Conservation (phyloP, 1,284 basidiomycete species). For the Microbotryomycetes sp. region DNA sequence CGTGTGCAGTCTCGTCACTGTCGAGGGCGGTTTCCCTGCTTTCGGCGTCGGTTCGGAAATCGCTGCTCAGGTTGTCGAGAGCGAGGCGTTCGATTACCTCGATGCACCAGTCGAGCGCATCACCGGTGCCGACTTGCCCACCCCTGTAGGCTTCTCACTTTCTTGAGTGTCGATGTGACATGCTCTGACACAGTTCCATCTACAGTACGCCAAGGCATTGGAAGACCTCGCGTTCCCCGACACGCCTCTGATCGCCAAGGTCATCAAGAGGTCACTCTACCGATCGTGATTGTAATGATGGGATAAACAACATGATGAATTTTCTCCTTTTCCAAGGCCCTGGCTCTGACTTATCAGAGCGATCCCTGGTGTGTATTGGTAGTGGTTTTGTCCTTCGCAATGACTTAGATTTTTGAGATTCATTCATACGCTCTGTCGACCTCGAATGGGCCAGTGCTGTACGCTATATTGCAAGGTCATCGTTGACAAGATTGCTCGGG, state of each 20-base stretch:
- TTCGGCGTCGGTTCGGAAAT: slow-evolving; percentile 99
- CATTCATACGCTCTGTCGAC: no score
- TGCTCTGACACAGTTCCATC: slow-evolving; percentile 4
- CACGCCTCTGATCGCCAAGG: slow-evolving; percentile 60
- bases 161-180: slow-evolving; percentile 1
- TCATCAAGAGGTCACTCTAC: slow-evolving; percentile 26
- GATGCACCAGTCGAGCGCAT: slow-evolving; percentile 97
- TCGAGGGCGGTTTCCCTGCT: slow-evolving; percentile 96
- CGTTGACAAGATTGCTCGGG: no score
- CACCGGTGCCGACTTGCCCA: slow-evolving; percentile 92
- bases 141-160: slow-evolving; percentile 62
- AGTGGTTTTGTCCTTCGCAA: no score
- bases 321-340: neutral
- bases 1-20: slow-evolving; percentile 66
- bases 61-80: slow-evolving; percentile 66
- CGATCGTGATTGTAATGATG: slow-evolving; percentile 1
- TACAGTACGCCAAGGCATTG: slow-evolving; percentile 78
- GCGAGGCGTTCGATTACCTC: slow-evolving; percentile 71
- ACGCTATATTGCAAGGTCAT: no score
- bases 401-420: no score
- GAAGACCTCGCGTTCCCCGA: slow-evolving; percentile 89
- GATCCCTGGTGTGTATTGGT: no score
- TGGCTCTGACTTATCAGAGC: no score
- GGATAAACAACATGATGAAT: neutral
- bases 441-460: no score